A percentile compares a stretch with the other conserved stretches of the same genome.
phyloP scores from a whole-genome alignment of 225 moss, liverwort and hornwort species.

The Asterella californica region DNA sequence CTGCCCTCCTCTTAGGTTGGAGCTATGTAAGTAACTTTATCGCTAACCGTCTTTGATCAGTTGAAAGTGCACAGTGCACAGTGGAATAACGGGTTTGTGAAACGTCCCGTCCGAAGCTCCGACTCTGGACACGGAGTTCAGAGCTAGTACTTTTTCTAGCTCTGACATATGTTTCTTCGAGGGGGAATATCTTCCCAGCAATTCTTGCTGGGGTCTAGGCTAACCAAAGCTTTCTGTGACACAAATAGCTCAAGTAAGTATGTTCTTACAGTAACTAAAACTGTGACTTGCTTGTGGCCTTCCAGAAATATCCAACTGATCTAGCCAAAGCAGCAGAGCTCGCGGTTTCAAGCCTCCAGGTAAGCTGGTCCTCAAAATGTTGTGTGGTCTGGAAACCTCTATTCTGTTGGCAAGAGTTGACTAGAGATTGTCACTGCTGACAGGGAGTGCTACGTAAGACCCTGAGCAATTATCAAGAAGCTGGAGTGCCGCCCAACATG shows the following conservation, averaged over 20 bases:
- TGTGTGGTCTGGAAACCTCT: no score
- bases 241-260: background rate
- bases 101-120: background rate
- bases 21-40: constrained; percentile 61
- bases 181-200: background rate
- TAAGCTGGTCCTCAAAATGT: constrained; percentile 31
- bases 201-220: background rate
- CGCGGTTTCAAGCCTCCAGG: constrained; percentile 93
- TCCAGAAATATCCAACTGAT: constrained; percentile 79
- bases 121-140: background rate
- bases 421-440: constrained; percentile 5
- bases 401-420: background rate
- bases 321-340: constrained; percentile 83
- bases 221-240: background rate
- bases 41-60: background rate
- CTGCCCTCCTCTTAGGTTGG: constrained; percentile 91
- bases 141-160: background rate
- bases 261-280: background rate
- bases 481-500: constrained; percentile 35
- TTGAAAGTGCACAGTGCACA: background rate
- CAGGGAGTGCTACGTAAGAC: constrained; percentile 86
- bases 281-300: background rate
- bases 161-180: background rate
- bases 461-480: constrained; percentile 44
- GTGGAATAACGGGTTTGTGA: background rate